A percentile compares a stretch with the other conserved stretches of the same genome.
phyloP scores from a whole-genome alignment of 768 basidiomycete species.

The Pulveroboletus sp. region DNA sequence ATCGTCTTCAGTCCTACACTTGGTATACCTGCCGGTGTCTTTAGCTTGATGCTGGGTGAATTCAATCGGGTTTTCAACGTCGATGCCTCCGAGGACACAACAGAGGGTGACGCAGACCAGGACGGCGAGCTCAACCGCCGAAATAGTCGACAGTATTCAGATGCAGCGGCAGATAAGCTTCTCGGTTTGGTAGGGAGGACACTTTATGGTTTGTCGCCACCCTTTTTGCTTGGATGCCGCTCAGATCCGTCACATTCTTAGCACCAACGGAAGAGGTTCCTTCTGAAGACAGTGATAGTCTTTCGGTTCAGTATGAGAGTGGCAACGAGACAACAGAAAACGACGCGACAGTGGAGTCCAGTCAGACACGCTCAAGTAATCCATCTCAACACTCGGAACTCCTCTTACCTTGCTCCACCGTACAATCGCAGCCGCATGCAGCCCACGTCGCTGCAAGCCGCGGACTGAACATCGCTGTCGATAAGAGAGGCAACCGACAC shows the following conservation, averaged over 20 bases:
- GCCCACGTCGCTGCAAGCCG: constrained; percentile 59
- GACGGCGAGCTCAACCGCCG: constrained; percentile 51
- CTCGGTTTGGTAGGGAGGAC: constrained; percentile 72
- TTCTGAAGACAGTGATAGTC: constrained; percentile 66
- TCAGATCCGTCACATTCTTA: constrained; percentile 15
- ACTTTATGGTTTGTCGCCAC: constrained; percentile 50
- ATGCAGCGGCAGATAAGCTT: constrained; percentile 76
- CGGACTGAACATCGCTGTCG: constrained; percentile 63
- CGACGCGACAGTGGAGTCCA: constrained; percentile 46
- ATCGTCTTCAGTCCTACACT: constrained; percentile 98
- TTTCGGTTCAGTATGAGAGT: constrained; percentile 67
- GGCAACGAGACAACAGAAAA: constrained; percentile 67
- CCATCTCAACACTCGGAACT: constrained; percentile 25
- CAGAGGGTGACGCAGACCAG: constrained; percentile 21
- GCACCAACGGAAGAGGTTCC: constrained; percentile 54
- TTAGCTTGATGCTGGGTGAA: constrained; percentile 90
- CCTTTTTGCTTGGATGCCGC: neutral
- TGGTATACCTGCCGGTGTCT: constrained; percentile 96
- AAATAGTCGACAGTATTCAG: constrained; percentile 81
- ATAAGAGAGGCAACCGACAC: constrained; percentile 56
- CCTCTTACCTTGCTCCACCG: constrained; percentile 24
- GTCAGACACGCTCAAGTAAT: constrained; percentile 36
- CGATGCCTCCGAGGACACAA: constrained; percentile 34
- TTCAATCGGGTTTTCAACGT: constrained; percentile 94
- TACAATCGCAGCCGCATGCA: constrained; percentile 45